Conservation (phyloP, 257 asterid species). For the Nicotiana tomentosiformis region DNA sequence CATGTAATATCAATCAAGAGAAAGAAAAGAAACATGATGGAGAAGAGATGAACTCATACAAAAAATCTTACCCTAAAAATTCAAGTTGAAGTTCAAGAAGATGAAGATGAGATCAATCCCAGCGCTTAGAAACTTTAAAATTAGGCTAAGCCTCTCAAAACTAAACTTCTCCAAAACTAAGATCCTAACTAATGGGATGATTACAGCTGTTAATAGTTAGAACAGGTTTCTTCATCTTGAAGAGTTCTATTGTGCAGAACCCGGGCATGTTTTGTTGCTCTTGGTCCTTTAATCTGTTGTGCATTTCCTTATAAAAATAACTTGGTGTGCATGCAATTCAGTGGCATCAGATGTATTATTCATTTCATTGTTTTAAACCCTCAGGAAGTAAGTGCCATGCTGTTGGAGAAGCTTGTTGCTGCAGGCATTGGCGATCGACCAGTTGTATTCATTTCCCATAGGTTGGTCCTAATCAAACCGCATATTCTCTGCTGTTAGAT, state of each 20-base stretch:
- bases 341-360: background rate
- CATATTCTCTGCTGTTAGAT: background rate
- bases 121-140: background rate
- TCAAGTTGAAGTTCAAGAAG: background rate
- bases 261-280: background rate
- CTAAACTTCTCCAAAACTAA: background rate
- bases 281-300: background rate
- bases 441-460: conserved; percentile 86
- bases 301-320: too few species aligned
- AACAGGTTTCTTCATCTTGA: background rate
- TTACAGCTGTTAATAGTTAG: background rate
- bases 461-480: conserved; percentile 38
- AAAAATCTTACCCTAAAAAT: background rate
- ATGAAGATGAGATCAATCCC: background rate
- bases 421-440: conserved; percentile 99
- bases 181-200: background rate
- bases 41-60: background rate
- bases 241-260: background rate
- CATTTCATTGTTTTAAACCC: conserved; percentile 9
- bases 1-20: background rate
- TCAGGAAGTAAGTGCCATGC: conserved; percentile 97
- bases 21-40: background rate
- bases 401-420: conserved; percentile 75
- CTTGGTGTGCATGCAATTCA: background rate
- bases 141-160: background rate